Evolutionary conservation across 2,329 filamentous ascomycete species (phyloP).

Genomic region (Alternaria gansuensis): DNA sequence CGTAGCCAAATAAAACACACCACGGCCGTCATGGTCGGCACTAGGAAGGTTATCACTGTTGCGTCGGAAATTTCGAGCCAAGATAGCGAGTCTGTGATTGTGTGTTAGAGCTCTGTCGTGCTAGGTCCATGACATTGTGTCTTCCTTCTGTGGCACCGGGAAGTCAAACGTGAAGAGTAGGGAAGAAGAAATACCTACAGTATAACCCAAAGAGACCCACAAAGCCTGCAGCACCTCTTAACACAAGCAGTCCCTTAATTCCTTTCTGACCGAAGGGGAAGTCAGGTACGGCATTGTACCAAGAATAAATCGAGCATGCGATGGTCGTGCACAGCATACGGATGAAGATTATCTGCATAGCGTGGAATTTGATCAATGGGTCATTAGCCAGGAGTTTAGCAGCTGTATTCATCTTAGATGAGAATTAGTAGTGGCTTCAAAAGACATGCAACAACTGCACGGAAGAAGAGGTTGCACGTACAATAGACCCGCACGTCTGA

Average conservation of each 20-base stretch:
- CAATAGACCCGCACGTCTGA: constrained; percentile 52
- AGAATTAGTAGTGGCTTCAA: not conserved
- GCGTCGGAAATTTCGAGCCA: constrained; percentile 86
- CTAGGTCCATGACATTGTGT: not conserved
- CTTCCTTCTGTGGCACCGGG: not conserved
- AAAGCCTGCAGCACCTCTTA: constrained; percentile 40
- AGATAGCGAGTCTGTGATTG: constrained; percentile 64
- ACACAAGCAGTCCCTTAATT: constrained; percentile 29
- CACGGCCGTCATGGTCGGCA: constrained; percentile 78
- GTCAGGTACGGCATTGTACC: constrained; percentile 61
- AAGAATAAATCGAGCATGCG: constrained; percentile 75
- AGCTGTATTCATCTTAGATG: constrained; percentile 35
- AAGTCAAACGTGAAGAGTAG: not conserved
- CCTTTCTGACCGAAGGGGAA: constrained; percentile 35
- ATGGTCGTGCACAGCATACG: constrained; percentile 77
- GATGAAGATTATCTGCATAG: constrained; percentile 72
- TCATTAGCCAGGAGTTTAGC: constrained; percentile 39
- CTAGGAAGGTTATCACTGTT: constrained; percentile 85
- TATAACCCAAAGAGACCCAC: constrained; percentile 43
- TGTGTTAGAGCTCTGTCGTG: constrained; percentile 6
- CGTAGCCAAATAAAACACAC: constrained; percentile 76
- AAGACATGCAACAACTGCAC: not conserved
- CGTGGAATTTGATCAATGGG: constrained; percentile 40
- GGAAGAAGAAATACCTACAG: constrained; percentile 28
- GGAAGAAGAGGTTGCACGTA: constrained; percentile 9